A percentile compares a stretch with the other conserved stretches of the same genome.
phyloP scores from a whole-genome alignment of 192 early-diverging fungal species.

The Gorgonomyces haynaldii region DNA sequence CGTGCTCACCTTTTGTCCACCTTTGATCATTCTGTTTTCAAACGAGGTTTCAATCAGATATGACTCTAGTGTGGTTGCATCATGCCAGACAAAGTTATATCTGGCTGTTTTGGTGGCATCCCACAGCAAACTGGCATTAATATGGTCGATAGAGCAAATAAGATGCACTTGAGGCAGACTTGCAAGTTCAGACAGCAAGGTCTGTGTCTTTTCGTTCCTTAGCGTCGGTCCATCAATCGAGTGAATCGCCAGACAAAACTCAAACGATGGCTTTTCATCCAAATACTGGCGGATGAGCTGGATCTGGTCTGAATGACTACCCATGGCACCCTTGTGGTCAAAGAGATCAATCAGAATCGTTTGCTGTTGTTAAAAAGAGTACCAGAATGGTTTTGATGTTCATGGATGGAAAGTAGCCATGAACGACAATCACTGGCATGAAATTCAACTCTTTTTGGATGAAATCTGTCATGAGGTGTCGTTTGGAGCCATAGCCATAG shows the following conservation, averaged over 20 bases:
- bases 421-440: constrained; percentile 61
- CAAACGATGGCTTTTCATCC: constrained; percentile 24
- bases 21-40: constrained; percentile 56
- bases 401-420: constrained; percentile 74
- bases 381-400: constrained; percentile 61
- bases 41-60: constrained; percentile 76
- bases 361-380: constrained; percentile 39
- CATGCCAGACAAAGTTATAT: constrained; percentile 86
- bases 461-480: constrained; percentile 65
- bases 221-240: constrained; percentile 78
- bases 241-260: constrained; percentile 64
- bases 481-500: constrained; percentile 92
- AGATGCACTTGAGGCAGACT: constrained; percentile 56
- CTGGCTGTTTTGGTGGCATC: constrained; percentile 55
- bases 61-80: constrained; percentile 72
- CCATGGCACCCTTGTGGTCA: constrained; percentile 25
- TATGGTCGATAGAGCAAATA: constrained; percentile 81
- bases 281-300: constrained; percentile 57
- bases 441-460: constrained; percentile 28
- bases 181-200: constrained; percentile 56
- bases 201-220: constrained; percentile 56
- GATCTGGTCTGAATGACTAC: constrained; percentile 54
- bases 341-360: too few species aligned
- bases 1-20: constrained; percentile 42
- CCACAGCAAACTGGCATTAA: constrained; percentile 81